Evolutionary conservation across 176 grass and related monocot species (phyloP), one percentile per base, ranked within the genome.

Genomic region (Oryza meridionalis): DNA sequence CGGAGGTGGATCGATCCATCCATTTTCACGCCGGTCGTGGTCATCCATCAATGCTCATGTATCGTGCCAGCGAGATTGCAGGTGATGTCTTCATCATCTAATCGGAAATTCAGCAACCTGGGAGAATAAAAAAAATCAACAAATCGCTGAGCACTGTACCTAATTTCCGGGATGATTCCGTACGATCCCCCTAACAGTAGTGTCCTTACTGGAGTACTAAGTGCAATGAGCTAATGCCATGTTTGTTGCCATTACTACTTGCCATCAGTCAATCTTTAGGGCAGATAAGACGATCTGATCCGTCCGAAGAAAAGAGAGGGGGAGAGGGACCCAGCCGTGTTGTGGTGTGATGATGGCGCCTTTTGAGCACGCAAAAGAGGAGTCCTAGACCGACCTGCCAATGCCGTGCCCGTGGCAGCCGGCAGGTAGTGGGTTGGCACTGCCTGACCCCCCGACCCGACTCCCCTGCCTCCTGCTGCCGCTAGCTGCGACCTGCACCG

Each of bases 271-370:
- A 4, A 50, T 16, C 47, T 14, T 5, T 5, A 49, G 12, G 2
- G 68, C 17, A 43, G 35, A 43, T 26, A 24, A 19, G 76, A 24
- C 14, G 38, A 65, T 65, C 76, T 46, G 61, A 46, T 78, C 76
- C 11, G 17, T n/a, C 22, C 22, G 35, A 58, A 7, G 12, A 24
- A 69, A 64, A 1, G 2, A 22, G 25, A 67, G 61, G 25, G 72
- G 29, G 72, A 6, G 33, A 24, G 29, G 73, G 32, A 17, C 27
- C 78, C 47, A 58, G 17, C 1, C 15, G 9, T 27, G 11, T 50
- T 24, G 61, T 61, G 51, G 65, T 24, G 61, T 61, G 51, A 89
- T 90, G 83, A 90, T 86, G 72, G 72, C 55, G 13, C 83, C 83
- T 90, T 90, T 90, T 73, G 45, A 64, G 82, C 72, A 2, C 26